These are phyloP conservation scores for Aspergillus melleus DNA, from an alignment of 2,329 filamentous ascomycete genomes.

Conservation along the genomic window DNA sequence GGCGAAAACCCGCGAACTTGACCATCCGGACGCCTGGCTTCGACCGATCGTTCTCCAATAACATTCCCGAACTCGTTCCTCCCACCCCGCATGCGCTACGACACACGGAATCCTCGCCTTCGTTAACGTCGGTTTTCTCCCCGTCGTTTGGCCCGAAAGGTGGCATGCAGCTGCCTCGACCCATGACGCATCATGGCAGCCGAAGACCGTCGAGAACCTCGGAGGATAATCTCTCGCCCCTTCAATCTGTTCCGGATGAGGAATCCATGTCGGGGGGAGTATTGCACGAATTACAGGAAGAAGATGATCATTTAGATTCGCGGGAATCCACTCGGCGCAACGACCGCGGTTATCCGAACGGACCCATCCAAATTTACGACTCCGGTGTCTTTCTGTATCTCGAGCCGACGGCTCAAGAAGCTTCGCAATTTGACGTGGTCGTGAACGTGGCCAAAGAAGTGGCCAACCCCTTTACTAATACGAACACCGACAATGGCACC, in stretches of 20 bases:
- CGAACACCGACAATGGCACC: slow-evolving; percentile 34
- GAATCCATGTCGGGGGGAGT: slow-evolving; percentile 27
- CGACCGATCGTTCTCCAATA: slow-evolving; percentile 51
- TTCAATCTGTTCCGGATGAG: slow-evolving; percentile 29
- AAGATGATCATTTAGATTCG: slow-evolving; percentile 45
- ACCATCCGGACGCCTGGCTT: slow-evolving; percentile 59
- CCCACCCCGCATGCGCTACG: slow-evolving; percentile 59
- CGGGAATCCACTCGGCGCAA: slow-evolving; percentile 63
- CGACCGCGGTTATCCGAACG: slow-evolving; percentile 64
- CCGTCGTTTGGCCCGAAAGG: slow-evolving; percentile 50
- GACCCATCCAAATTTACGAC: slow-evolving; percentile 64
- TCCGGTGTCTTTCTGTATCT: slow-evolving; percentile 62
- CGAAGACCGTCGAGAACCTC: slow-evolving; percentile 29
- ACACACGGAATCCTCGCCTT: slow-evolving; percentile 64
- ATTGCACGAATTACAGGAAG: slow-evolving; percentile 52
- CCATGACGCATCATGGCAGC: slow-evolving; percentile 33
- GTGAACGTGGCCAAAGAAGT: slow-evolving; percentile 68
- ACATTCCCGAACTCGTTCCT: slow-evolving; percentile 53
- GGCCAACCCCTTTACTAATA: slow-evolving; percentile 55
- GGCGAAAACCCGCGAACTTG: slow-evolving; percentile 59
- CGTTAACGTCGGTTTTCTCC: slow-evolving; percentile 55
- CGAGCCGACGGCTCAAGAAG: slow-evolving; percentile 62
- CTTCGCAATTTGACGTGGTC: slow-evolving; percentile 61
- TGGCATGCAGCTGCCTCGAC: slow-evolving; percentile 53
- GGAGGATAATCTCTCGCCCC: slow-evolving; percentile 31